Evolutionary conservation across 73 alveolate genomes (phyloP), one percentile per base, ranked within the genome.

Genomic region (Blepharisma japonicum): DNA sequence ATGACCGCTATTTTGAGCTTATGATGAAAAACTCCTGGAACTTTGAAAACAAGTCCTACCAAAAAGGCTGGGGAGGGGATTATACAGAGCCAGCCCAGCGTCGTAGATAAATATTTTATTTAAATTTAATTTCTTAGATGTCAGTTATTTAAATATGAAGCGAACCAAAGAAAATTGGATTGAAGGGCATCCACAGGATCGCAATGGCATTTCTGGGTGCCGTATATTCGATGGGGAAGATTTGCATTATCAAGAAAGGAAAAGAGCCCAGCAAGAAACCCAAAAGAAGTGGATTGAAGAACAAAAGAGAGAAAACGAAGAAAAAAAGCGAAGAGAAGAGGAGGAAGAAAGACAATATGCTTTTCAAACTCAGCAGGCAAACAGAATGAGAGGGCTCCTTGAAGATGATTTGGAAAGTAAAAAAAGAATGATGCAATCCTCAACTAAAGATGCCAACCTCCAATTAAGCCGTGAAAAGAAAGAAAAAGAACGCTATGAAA

Each of bases 1-100:
- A 85, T 72, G 97, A 91, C 86, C 72, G 79, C 45, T 85, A 83
- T 87, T 93, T 93, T 81, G 94, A 93, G 45, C 81, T 84, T 54
- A 87, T 90, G 91, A 81, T 93, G 91, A 87, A 81, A 80, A 86
- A 84, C 77, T 93, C 95, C 32, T 89, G 91, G 88, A 82, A 82
- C 81, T 77, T 82, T 18, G 89, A 81, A 25, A 53, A 68, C 39
- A 53, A 68, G 3, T 14, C 68, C 3, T 14, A n/a, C 32, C 68
- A 53, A 53, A 53, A 53, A 53, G 68, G 32, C 23, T 53, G 68
- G 68, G 68, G 68, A n/a, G 68, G 68, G 18, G 68, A 53, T 32
- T 32, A 32, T 32, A 32, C 42, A 32, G 42, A 32, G 3, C 42
- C 42, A 1, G 42, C 42, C 42, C 42, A 32, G 42, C 42, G 42